Percentiles rank a stretch among this genome's conserved stretches.
These are phyloP conservation scores for Scleroderma citrinum DNA, from an alignment of 768 basidiomycete genomes.

Conservation along the genomic window DNA sequence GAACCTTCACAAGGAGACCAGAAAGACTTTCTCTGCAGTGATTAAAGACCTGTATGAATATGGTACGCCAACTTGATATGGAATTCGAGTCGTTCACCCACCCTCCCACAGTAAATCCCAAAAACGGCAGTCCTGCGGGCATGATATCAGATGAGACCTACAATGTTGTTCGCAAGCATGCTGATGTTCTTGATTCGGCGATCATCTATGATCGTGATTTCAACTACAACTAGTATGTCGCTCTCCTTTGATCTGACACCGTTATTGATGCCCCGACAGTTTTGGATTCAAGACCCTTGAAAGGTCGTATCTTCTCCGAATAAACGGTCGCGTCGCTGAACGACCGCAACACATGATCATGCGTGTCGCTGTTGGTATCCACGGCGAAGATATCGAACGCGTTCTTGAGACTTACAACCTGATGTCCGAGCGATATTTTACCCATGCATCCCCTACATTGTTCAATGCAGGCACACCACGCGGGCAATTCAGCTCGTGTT, in stretches of 20 bases:
- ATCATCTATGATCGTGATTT: constrained; percentile 99
- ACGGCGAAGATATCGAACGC: constrained; percentile 82
- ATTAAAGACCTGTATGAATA: constrained; percentile 88
- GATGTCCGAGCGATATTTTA: constrained; percentile 98
- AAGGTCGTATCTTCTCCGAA: constrained; percentile 91
- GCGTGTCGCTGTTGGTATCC: constrained; percentile 98
- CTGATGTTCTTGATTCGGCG: constrained; percentile 80
- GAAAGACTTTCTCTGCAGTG: constrained; percentile 92
- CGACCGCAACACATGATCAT: constrained; percentile 99
- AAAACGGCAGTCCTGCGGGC: constrained; percentile 78
- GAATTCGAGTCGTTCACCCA: background rate
- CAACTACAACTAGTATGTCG: constrained; percentile 84
- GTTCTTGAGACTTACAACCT: constrained; percentile 90
- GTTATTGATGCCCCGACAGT: constrained; percentile 31
- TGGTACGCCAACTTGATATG: constrained; percentile 41
- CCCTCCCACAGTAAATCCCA: constrained; percentile 74
- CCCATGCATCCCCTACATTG: constrained; percentile 94
- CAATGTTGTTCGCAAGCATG: constrained; percentile 73
- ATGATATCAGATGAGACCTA: constrained; percentile 93
- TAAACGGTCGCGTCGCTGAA: constrained; percentile 93
- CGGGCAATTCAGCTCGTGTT: constrained; percentile 94
- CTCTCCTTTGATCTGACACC: background rate
- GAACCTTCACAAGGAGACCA: constrained; percentile 98
- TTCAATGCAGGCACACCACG: constrained; percentile 98
- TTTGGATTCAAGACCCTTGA: constrained; percentile 99